These are phyloP conservation scores for bread wheat (Triticum aestivum) DNA, from an alignment of 176 grass and related monocot genomes.

Conservation along the genomic window IWGSC_CS_RefSeq_v2.1 NC_057800.1:646694017-646694516, in stretches of 20 bases:
- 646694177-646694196: conserved; percentile 68
- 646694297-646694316: conserved; percentile 92
- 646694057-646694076: conserved; percentile 13
- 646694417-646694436: conserved; percentile 70
- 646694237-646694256: conserved; percentile 9
- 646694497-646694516: conserved; percentile 68
- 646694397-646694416: not conserved
- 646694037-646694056: not conserved
- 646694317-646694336: conserved; percentile 88
- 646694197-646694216: conserved; percentile 72
- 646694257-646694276: not conserved
- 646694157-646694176: conserved; percentile 58
- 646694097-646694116: conserved; percentile 89
- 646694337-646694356: conserved; percentile 61
- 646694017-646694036: not conserved
- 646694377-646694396: not conserved
- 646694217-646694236: conserved; percentile 41
- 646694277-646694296: conserved; percentile 59
- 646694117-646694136: conserved; percentile 52
- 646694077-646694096: conserved; percentile 95
- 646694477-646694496: conserved; percentile 67
- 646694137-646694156: conserved; percentile 40
- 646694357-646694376: not conserved
- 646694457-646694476: conserved; percentile 67
- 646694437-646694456: conserved; percentile 74